Percentiles rank a stretch among this genome's conserved stretches.
phyloP scores from a whole-genome alignment of 768 basidiomycete species.

The Jaapia argillacea region DNA sequence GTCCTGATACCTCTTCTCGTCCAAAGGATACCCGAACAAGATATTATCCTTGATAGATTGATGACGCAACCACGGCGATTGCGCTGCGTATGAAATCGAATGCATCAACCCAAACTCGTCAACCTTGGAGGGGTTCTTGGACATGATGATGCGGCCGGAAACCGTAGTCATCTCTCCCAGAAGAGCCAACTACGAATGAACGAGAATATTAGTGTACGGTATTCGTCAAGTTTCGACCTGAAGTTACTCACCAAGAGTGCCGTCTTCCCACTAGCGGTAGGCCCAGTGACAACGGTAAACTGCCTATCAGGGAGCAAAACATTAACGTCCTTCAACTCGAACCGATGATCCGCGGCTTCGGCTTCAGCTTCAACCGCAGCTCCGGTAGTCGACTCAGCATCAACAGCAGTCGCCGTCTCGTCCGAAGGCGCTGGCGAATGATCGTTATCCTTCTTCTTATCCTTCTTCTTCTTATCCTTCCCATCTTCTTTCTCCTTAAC shows the following conservation, averaged over 20 bases:
- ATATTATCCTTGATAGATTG: slow-evolving; percentile 52
- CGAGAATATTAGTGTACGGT: too few species aligned
- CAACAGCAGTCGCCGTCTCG: slow-evolving; percentile 13
- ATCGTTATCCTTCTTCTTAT: slow-evolving; percentile 14
- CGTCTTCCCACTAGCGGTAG: slow-evolving; percentile 79
- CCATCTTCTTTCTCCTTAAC: slow-evolving; percentile 17
- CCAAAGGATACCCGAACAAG: slow-evolving; percentile 42
- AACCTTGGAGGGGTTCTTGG: slow-evolving; percentile 49
- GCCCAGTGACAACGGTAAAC: slow-evolving; percentile 65
- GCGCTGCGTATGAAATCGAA: slow-evolving; percentile 35
- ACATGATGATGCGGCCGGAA: slow-evolving; percentile 49
- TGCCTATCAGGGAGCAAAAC: slow-evolving; percentile 65
- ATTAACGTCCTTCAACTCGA: slow-evolving; percentile 58
- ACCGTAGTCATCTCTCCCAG: slow-evolving; percentile 62
- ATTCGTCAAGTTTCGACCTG: not conserved
- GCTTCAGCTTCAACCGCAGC: slow-evolving; percentile 2
- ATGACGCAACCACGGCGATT: slow-evolving; percentile 35
- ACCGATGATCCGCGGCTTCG: slow-evolving; percentile 32
- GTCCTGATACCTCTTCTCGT: slow-evolving; percentile 61
- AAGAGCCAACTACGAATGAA: slow-evolving; percentile 43
- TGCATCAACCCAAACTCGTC: slow-evolving; percentile 55
- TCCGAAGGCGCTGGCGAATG: slow-evolving; percentile 8
- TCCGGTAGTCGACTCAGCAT: slow-evolving; percentile 9
- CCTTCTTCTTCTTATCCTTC: slow-evolving; percentile 21
- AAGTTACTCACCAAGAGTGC: slow-evolving; percentile 48